Conservation (phyloP, 2,329 filamentous ascomycete species). For the Fusarium sp. region DNA sequence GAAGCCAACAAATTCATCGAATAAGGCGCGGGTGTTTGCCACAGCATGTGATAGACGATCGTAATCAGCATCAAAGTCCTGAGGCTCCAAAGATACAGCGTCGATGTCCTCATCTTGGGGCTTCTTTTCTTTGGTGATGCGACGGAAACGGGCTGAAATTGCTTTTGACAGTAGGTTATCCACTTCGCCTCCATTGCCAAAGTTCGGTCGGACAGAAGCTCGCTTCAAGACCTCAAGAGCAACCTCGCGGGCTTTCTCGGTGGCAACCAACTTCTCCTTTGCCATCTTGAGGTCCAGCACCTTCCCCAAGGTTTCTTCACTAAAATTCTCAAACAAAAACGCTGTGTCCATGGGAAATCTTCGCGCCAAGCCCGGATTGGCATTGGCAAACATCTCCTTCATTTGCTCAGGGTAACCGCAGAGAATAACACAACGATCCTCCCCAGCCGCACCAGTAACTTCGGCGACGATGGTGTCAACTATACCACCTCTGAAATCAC, state of each 20-base stretch:
- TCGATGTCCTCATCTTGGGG: constrained; percentile 42
- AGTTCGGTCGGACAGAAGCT: constrained; percentile 74
- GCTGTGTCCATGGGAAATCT: constrained; percentile 75
- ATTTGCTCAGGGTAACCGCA: constrained; percentile 79
- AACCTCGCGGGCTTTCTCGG: constrained; percentile 64
- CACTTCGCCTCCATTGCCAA: constrained; percentile 82
- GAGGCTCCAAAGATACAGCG: constrained; percentile 47
- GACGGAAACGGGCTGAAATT: constrained; percentile 44
- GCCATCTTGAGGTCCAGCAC: constrained; percentile 77
- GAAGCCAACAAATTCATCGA: constrained; percentile 71
- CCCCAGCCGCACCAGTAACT: constrained; percentile 76
- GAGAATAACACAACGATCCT: constrained; percentile 79
- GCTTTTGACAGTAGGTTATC: constrained; percentile 62
- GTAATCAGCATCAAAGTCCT: constrained; percentile 71
- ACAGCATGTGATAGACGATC: constrained; percentile 59
- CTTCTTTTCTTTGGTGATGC: constrained; percentile 42
- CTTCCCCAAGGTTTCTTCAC: constrained; percentile 65
- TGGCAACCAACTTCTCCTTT: constrained; percentile 66
- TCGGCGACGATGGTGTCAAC: constrained; percentile 82
- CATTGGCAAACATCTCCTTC: constrained; percentile 77
- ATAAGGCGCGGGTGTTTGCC: constrained; percentile 65
- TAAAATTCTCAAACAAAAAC: constrained; percentile 79
- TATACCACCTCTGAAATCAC: constrained; percentile 71
- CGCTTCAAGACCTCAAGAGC: constrained; percentile 71
- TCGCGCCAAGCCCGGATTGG: constrained; percentile 76